Conservation (phyloP, 805 yeast species). For the Yueomyces sp. region DNA sequence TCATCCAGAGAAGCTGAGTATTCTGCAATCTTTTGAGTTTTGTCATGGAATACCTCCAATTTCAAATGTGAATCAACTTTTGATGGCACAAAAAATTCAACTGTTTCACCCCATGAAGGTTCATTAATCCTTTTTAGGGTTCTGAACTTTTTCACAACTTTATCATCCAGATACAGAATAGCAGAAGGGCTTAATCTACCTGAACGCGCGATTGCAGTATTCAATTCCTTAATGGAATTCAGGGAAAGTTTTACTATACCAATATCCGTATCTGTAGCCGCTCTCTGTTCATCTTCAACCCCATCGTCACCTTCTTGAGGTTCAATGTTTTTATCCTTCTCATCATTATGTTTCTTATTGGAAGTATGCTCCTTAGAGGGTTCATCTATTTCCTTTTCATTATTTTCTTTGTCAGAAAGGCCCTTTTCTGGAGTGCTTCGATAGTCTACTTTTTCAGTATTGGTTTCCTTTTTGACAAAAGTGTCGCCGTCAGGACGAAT, state of each 20-base stretch:
- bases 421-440: background rate
- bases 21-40: conserved; percentile 37
- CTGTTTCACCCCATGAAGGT: conserved; percentile 55
- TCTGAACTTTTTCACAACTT: conserved; percentile 42
- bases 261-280: conserved; percentile 39
- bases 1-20: conserved; percentile 39
- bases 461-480: conserved; percentile 8
- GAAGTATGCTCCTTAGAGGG: conserved; percentile 1
- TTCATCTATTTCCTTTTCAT: conserved; percentile 1
- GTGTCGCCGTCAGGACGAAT: conserved; percentile 9
- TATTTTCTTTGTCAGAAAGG: conserved; percentile 3
- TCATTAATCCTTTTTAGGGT: conserved; percentile 54
- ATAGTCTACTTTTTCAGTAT: background rate
- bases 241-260: conserved; percentile 58
- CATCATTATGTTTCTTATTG: conserved; percentile 5
- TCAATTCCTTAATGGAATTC: conserved; percentile 48
- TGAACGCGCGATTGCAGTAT: conserved; percentile 34
- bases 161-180: conserved; percentile 45
- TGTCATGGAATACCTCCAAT: conserved; percentile 47
- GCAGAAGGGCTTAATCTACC: conserved; percentile 48
- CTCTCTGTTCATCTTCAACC: conserved; percentile 11
- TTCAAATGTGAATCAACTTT: conserved; percentile 44
- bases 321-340: conserved; percentile 8
- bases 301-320: conserved; percentile 13
- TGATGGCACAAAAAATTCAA: conserved; percentile 49